Conservation (phyloP, 208 protist genomes). For the Leishmania amazonensis region DNA sequence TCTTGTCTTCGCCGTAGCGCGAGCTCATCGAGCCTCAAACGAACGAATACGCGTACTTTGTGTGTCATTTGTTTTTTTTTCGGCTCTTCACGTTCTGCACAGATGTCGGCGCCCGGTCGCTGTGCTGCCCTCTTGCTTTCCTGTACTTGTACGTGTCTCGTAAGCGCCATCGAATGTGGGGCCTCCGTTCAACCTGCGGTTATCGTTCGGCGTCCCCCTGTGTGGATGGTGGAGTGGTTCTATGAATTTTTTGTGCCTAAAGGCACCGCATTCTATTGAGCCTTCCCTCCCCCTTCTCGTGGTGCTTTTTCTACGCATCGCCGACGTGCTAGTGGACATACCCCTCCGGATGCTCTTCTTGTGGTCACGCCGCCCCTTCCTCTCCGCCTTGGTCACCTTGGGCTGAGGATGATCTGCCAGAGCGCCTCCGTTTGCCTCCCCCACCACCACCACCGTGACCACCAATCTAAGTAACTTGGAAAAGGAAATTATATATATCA, state of each 20-base stretch:
- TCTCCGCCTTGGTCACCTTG: not conserved
- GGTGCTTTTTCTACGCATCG: not conserved
- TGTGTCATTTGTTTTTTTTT: not conserved
- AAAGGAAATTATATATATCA: too few relatives aligned
- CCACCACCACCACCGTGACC: not conserved
- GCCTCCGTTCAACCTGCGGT: not conserved
- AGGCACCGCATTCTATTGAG: not conserved
- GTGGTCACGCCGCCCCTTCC: not conserved
- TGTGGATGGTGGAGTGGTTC: not conserved
- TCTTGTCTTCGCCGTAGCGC: slow-evolving; percentile 2
- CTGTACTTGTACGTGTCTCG: not conserved
- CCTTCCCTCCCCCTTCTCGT: not conserved
- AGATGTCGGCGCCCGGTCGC: not conserved
- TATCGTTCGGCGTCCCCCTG: not conserved
- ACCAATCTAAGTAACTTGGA: too few relatives aligned
- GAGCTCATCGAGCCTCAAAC: not conserved
- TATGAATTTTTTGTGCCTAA: not conserved
- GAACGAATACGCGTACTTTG: not conserved
- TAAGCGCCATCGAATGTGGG: not conserved
- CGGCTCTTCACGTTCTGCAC: too few relatives aligned
- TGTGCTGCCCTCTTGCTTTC: not conserved
- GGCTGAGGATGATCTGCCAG: not conserved
- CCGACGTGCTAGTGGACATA: not conserved
- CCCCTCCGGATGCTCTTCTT: not conserved
- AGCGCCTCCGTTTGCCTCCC: not conserved